phyloP scores from a whole-genome alignment of 768 basidiomycete genomes.

The Psilocybe cyanescens region DNA sequence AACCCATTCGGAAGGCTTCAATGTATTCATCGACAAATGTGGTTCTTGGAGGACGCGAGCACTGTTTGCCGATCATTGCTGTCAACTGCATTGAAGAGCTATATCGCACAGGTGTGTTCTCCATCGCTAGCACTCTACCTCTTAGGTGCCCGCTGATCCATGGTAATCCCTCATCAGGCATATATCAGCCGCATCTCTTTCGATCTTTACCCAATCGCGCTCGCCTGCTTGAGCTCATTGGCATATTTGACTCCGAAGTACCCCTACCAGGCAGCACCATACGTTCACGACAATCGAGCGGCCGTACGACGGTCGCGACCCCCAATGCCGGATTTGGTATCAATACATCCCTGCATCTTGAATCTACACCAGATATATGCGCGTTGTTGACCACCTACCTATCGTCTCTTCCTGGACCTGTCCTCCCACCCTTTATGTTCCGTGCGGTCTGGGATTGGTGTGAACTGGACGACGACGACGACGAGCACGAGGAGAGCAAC shows the following conservation, averaged over 20 bases:
- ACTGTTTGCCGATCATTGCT: slow-evolving; percentile 42
- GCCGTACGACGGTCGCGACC: not conserved
- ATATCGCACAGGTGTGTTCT: slow-evolving; percentile 37
- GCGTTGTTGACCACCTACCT: slow-evolving; percentile 44
- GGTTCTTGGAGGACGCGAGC: slow-evolving; percentile 38
- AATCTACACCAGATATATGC: slow-evolving; percentile 44
- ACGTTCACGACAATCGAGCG: slow-evolving; percentile 14
- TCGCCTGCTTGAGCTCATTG: slow-evolving; percentile 39
- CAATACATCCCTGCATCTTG: slow-evolving; percentile 34
- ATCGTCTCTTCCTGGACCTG: slow-evolving; percentile 42
- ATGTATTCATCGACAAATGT: slow-evolving; percentile 37
- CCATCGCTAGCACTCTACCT: slow-evolving; percentile 5
- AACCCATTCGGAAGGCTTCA: slow-evolving; percentile 35
- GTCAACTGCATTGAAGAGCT: slow-evolving; percentile 46
- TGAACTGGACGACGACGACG: slow-evolving; percentile 25
- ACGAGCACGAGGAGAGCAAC: slow-evolving; percentile 3
- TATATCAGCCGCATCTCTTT: slow-evolving; percentile 38
- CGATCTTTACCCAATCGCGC: slow-evolving; percentile 36
- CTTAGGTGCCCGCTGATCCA: not conserved
- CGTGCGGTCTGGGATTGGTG: slow-evolving; percentile 37
- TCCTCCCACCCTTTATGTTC: slow-evolving; percentile 37
- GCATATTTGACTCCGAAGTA: slow-evolving; percentile 36
- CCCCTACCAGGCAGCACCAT: slow-evolving; percentile 24
- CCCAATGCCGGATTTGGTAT: slow-evolving; percentile 26
- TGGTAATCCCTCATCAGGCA: slow-evolving; percentile 21